phyloP scores from a whole-genome alignment of 441 rosid genomes.

The Populus hybrid region DNA sequence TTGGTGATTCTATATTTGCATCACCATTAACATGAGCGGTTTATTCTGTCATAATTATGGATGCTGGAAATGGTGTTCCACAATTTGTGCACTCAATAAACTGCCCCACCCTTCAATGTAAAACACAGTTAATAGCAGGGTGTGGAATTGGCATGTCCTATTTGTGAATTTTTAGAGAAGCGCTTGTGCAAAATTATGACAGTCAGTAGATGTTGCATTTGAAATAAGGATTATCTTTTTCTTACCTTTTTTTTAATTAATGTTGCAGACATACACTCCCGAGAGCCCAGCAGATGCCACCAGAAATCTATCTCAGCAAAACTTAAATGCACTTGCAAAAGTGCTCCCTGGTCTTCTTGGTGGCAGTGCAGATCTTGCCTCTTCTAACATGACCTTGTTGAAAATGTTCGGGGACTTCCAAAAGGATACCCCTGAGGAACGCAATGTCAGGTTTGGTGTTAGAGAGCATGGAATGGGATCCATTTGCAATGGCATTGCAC shows the following conservation, averaged over 20 bases:
- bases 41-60: background rate
- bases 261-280: slow-evolving; percentile 62
- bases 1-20: background rate
- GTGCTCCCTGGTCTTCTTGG: slow-evolving; percentile 81
- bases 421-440: slow-evolving; percentile 78
- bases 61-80: background rate
- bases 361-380: slow-evolving; percentile 95
- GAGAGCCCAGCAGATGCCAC: slow-evolving; percentile 86
- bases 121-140: background rate
- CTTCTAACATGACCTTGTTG: slow-evolving; percentile 87
- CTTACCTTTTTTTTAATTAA: background rate
- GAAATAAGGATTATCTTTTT: slow-evolving; percentile 2
- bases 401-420: slow-evolving; percentile 87
- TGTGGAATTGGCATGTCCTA: background rate
- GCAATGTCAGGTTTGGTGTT: slow-evolving; percentile 82
- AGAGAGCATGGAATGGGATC: slow-evolving; percentile 93
- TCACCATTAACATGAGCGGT: background rate
- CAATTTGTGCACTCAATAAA: background rate
- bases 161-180: background rate
- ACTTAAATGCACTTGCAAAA: slow-evolving; percentile 69
- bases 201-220: background rate
- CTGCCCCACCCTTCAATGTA: background rate
- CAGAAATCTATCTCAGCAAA: slow-evolving; percentile 75
- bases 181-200: background rate
- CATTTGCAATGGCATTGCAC: slow-evolving; percentile 82